phyloP scores from a whole-genome alignment of 495 filamentous ascomycete genomes.

The Aspergillus haitiensis region DNA sequence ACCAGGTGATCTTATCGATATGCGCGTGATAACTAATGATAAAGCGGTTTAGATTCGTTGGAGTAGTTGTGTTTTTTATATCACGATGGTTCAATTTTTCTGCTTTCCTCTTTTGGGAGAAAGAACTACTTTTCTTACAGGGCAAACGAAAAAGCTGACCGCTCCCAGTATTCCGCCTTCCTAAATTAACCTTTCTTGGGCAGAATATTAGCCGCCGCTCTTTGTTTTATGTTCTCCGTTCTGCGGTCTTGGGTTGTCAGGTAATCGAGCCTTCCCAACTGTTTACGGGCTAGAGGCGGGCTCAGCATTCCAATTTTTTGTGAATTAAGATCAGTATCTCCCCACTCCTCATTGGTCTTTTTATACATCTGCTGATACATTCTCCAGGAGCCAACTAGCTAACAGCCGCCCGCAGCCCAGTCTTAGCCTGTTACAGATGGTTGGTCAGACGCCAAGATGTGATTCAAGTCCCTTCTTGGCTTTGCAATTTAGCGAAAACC shows the following conservation, averaged over 20 bases:
- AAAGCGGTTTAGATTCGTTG: background rate
- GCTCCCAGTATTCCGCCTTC: background rate
- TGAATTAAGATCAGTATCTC: too few species aligned
- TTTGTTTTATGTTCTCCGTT: background rate
- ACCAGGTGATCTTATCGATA: too few species aligned
- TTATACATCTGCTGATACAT: background rate
- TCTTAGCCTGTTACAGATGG: conserved; percentile 16
- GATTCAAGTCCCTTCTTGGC: conserved; percentile 6
- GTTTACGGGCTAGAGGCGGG: background rate
- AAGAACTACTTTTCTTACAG: background rate
- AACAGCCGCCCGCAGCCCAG: background rate
- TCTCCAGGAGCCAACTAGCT: background rate
- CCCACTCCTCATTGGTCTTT: background rate
- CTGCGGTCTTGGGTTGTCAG: too few species aligned
- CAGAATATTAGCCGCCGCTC: background rate
- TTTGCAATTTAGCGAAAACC: conserved; percentile 9
- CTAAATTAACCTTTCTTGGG: background rate
- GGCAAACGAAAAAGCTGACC: background rate
- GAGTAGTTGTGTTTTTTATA: background rate
- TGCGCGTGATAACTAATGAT: too few species aligned
- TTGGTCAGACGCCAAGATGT: conserved; percentile 17
- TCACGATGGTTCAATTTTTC: background rate
- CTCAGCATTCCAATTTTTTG: background rate
- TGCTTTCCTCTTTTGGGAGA: background rate
- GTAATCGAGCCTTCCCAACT: background rate